phyloP scores from a whole-genome alignment of 2,329 filamentous ascomycete genomes.

The Microsporum audouinii region DNA sequence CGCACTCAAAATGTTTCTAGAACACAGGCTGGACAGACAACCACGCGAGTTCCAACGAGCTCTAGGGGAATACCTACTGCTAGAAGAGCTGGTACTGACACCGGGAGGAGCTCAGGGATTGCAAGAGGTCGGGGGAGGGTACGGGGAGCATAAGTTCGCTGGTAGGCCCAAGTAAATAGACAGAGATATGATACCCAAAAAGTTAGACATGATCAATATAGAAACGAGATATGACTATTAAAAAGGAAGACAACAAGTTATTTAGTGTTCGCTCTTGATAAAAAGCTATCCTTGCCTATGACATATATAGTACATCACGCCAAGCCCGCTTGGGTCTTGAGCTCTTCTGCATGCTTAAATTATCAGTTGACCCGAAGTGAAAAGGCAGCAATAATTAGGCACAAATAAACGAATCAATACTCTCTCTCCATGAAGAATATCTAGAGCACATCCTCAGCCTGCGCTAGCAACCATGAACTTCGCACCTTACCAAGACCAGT shows the following conservation, averaged over 20 bases:
- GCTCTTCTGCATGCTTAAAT: neutral
- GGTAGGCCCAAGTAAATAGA: neutral
- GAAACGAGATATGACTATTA: neutral
- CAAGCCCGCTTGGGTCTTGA: neutral
- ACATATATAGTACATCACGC: neutral
- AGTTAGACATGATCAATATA: neutral
- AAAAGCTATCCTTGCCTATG: neutral
- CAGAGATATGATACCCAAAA: neutral
- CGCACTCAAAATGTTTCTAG: constrained; percentile 27
- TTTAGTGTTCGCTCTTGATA: neutral
- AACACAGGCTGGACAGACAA: constrained; percentile 14
- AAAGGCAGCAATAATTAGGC: neutral
- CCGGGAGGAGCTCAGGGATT: constrained; percentile 28
- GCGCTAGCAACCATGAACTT: constrained; percentile 61
- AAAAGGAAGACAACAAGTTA: neutral
- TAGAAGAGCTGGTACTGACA: constrained; percentile 30
- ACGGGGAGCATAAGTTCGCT: constrained; percentile 10
- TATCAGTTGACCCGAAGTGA: neutral
- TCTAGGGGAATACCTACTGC: constrained; percentile 22
- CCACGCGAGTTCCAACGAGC: constrained; percentile 13
- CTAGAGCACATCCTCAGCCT: neutral
- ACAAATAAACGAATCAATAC: neutral
- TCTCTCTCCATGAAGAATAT: neutral
- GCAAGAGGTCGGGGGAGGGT: constrained; percentile 25
- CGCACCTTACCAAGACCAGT: constrained; percentile 88